Conservation (phyloP, 148 eudicot species). For the Rhododendron molle region DNA sequence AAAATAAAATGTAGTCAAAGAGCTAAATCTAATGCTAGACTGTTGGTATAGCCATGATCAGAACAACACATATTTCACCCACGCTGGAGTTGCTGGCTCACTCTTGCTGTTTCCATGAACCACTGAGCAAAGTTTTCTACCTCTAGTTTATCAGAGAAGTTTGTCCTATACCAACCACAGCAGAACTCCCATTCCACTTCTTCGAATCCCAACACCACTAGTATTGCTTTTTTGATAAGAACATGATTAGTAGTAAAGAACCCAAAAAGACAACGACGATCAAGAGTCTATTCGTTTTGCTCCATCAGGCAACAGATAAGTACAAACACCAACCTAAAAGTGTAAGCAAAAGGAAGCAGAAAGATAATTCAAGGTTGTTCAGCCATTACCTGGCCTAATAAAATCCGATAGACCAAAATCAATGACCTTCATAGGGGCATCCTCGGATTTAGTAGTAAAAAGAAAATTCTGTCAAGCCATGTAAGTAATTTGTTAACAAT, state of each 20-base stretch:
- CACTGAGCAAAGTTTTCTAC: background rate
- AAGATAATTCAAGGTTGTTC: conserved; percentile 7
- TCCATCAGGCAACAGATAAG: background rate
- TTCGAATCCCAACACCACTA: background rate
- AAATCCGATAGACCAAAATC: conserved; percentile 97
- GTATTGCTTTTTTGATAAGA: background rate
- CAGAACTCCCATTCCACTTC: background rate
- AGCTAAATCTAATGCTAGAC: background rate
- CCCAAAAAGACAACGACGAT: background rate
- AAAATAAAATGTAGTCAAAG: background rate
- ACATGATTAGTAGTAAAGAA: too few relatives aligned
- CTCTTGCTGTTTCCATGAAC: background rate
- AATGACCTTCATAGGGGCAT: conserved; percentile 76
- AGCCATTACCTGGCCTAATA: conserved; percentile 70
- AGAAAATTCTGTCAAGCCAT: conserved; percentile 75
- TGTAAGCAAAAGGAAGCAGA: background rate
- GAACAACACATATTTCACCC: background rate
- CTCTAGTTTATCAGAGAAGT: background rate
- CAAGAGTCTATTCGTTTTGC: background rate
- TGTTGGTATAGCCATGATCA: background rate
- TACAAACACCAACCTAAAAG: background rate
- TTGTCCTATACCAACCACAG: background rate
- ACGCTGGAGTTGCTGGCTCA: background rate
- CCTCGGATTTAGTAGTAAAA: conserved; percentile 74
- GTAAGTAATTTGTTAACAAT: conserved; percentile 4